A percentile compares a stretch with the other conserved stretches of the same genome.
Conservation (phyloP, 345 rosid genomes). For the Dipteronia dyeriana region DNA sequence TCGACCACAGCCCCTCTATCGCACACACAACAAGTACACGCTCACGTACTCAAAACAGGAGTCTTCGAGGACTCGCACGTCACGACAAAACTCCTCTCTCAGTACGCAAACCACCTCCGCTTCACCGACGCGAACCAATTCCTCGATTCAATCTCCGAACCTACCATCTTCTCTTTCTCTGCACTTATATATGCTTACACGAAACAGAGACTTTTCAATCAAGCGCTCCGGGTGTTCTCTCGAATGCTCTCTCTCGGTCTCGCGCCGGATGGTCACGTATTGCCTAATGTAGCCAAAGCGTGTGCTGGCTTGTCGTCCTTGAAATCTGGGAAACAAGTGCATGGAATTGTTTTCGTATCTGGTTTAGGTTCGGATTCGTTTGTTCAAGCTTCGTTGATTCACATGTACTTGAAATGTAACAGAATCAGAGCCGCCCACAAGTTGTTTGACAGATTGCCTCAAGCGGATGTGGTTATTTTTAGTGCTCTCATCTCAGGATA, state of each 20-base stretch:
- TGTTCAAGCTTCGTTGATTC: constrained; percentile 35
- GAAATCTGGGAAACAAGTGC: neutral
- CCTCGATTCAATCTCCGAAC: constrained; percentile 5
- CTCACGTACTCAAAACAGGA: constrained; percentile 25
- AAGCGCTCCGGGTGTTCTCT: constrained; percentile 15
- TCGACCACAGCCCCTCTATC: constrained; percentile 8
- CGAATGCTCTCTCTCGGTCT: constrained; percentile 23
- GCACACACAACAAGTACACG: constrained; percentile 1
- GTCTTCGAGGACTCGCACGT: constrained; percentile 12
- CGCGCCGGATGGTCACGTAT: constrained; percentile 16
- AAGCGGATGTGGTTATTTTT: constrained; percentile 28
- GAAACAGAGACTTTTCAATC: constrained; percentile 19
- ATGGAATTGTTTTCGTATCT: constrained; percentile 9
- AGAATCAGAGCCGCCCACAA: constrained; percentile 31
- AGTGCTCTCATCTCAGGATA: constrained; percentile 35
- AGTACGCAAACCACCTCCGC: constrained; percentile 15
- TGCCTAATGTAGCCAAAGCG: constrained; percentile 25
- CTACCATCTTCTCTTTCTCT: constrained; percentile 12
- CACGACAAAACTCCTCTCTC: constrained; percentile 20
- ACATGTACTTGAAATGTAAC: constrained; percentile 28
- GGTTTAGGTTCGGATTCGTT: constrained; percentile 4
- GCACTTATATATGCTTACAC: constrained; percentile 21
- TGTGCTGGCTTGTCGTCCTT: constrained; percentile 6
- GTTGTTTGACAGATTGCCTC: constrained; percentile 38
- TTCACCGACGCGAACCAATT: constrained; percentile 10